phyloP scores from a whole-genome alignment of 148 eudicot genomes.

The Talinum fruticosum region DNA sequence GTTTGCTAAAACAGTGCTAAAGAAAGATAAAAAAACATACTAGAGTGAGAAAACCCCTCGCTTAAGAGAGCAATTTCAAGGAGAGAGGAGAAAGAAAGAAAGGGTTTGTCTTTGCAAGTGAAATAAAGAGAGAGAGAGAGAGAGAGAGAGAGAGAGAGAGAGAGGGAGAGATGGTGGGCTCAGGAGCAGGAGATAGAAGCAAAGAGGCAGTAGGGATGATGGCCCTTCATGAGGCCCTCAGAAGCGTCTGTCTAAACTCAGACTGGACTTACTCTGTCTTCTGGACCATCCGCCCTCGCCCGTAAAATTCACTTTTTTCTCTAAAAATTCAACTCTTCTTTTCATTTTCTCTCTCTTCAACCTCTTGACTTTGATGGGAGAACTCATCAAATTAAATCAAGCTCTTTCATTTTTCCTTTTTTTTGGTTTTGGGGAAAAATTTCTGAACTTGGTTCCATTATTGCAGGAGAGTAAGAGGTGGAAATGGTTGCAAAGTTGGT shows the following conservation, averaged over 20 bases:
- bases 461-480: slow-evolving; percentile 96
- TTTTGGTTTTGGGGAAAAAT: background rate
- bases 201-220: slow-evolving; percentile 98
- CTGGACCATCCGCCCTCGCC: slow-evolving; percentile 98
- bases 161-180: slow-evolving; percentile 67
- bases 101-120: slow-evolving; percentile 14
- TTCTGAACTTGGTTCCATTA: slow-evolving; percentile 28
- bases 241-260: slow-evolving; percentile 75
- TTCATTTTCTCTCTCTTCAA: background rate
- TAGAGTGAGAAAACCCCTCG: background rate
- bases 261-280: slow-evolving; percentile 99
- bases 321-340: slow-evolving; percentile 3
- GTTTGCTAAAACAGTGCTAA: slow-evolving; percentile 15
- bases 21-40: slow-evolving; percentile 12
- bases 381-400: no score
- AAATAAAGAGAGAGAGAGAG: slow-evolving; percentile 13
- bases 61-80: background rate
- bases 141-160: slow-evolving; percentile 22
- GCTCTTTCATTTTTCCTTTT: slow-evolving; percentile 6
- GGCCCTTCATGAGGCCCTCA: slow-evolving; percentile 96
- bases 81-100: slow-evolving; percentile 15
- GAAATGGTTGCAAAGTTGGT: slow-evolving; percentile 94
- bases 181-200: slow-evolving; percentile 70
- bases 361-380: background rate
- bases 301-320: slow-evolving; percentile 36